These are phyloP conservation scores for Rhododendron vialii DNA, from an alignment of 148 eudicot species.

Conservation along the genomic window DNA sequence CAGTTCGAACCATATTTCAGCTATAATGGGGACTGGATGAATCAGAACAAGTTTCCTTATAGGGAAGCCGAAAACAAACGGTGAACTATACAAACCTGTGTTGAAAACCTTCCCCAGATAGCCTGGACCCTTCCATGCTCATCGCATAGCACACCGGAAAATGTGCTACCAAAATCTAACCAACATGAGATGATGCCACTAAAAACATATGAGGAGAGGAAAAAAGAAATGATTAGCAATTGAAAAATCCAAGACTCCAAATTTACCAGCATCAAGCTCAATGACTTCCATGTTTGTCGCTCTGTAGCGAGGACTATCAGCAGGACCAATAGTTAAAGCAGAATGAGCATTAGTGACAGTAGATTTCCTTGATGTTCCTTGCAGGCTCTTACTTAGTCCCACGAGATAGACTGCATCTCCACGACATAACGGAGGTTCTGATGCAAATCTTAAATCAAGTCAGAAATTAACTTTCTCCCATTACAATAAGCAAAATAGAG, in stretches of 20 bases:
- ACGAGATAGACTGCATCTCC: slow-evolving; percentile 91
- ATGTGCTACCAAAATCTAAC: slow-evolving; percentile 89
- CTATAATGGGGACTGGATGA: slow-evolving; percentile 30
- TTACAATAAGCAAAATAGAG: neutral
- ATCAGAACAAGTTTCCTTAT: slow-evolving; percentile 16
- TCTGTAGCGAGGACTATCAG: slow-evolving; percentile 88
- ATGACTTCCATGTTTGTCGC: slow-evolving; percentile 95
- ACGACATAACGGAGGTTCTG: slow-evolving; percentile 82
- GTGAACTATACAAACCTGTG: slow-evolving; percentile 53
- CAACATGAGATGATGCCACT: neutral
- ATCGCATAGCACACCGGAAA: slow-evolving; percentile 87
- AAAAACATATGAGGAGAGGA: neutral
- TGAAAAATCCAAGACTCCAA: neutral
- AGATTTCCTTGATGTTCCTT: slow-evolving; percentile 87
- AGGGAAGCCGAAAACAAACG: slow-evolving; percentile 5
- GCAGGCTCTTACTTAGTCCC: slow-evolving; percentile 88
- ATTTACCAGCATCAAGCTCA: slow-evolving; percentile 87
- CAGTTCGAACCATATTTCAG: slow-evolving; percentile 65
- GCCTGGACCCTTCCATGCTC: slow-evolving; percentile 89
- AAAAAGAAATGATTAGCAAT: neutral
- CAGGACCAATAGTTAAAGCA: slow-evolving; percentile 74
- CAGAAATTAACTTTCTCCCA: neutral
- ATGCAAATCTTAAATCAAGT: slow-evolving; percentile 11
- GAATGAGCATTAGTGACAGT: slow-evolving; percentile 84
- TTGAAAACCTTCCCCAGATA: slow-evolving; percentile 95